A percentile compares a stretch with the other conserved stretches of the same genome.
Evolutionary conservation across 441 rosid species (phyloP).

Genomic region (Adansonia grandidieri): DNA sequence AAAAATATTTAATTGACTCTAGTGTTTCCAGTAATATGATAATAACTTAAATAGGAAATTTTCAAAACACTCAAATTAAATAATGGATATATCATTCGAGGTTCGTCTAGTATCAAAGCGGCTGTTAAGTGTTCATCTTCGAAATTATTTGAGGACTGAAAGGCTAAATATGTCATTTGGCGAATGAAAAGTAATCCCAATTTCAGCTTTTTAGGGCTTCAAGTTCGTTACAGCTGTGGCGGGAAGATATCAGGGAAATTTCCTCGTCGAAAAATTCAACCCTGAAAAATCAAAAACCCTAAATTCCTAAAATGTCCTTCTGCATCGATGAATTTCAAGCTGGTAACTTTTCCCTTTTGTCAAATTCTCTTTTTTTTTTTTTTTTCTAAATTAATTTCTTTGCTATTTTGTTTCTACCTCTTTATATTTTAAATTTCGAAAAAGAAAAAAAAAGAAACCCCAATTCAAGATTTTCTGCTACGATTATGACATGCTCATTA

Average conservation of each 20-base stretch:
- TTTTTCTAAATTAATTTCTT: neutral
- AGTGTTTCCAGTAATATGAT: too few species aligned
- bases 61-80: too few species aligned
- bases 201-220: neutral
- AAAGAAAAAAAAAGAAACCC: neutral
- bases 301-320: conserved; percentile 60
- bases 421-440: neutral
- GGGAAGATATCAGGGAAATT: neutral
- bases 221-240: neutral
- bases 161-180: neutral
- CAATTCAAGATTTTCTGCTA: neutral
- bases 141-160: neutral
- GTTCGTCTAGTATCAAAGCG: too few species aligned
- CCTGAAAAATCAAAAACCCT: conserved; percentile 34
- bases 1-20: too few species aligned
- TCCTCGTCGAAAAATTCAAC: conserved; percentile 16
- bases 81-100: too few species aligned
- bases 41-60: too few species aligned
- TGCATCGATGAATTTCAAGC: conserved; percentile 85
- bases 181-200: neutral
- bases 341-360: conserved; percentile 47
- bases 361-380: neutral
- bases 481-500: neutral
- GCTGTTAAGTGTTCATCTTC: too few species aligned
- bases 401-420: neutral